A percentile compares a stretch with the other conserved stretches of the same genome.
Conservation (phyloP, 768 basidiomycete genomes). For the Tricholoma hemisulphureum region DNA sequence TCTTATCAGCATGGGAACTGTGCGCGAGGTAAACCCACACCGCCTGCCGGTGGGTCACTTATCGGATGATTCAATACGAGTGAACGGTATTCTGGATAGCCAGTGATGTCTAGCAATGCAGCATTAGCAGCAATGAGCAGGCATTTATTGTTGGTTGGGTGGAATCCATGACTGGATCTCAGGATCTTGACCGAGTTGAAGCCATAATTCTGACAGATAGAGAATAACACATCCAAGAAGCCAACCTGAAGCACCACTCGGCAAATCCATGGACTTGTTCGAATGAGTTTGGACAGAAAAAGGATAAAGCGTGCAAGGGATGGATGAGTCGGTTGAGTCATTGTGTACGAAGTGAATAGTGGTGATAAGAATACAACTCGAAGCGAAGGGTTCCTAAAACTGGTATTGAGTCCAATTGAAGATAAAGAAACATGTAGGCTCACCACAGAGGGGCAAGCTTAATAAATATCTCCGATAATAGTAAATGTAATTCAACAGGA, state of each 20-base stretch:
- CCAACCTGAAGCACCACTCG: constrained; percentile 14
- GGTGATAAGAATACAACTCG: constrained; percentile 15
- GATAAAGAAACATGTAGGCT: neutral
- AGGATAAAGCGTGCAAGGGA: constrained; percentile 11
- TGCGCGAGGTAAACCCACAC: constrained; percentile 13
- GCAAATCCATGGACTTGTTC: constrained; percentile 5
- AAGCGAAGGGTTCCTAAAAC: constrained; percentile 13
- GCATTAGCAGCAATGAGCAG: constrained; percentile 16
- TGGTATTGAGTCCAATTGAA: neutral
- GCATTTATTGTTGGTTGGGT: constrained; percentile 1
- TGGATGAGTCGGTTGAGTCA: neutral
- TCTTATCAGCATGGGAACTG: constrained; percentile 5
- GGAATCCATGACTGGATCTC: neutral
- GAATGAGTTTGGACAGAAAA: constrained; percentile 15
- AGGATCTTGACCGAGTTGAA: neutral
- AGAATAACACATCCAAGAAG: constrained; percentile 14
- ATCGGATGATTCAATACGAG: constrained; percentile 13
- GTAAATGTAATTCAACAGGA: constrained; percentile 12
- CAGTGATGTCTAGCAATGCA: constrained; percentile 12
- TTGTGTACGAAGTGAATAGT: constrained; percentile 5
- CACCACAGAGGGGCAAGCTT: constrained; percentile 15
- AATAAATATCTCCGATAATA: constrained; percentile 10
- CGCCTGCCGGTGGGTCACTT: constrained; percentile 15
- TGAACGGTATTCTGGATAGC: constrained; percentile 11
- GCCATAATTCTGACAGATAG: constrained; percentile 8